Percentiles rank a stretch among this genome's conserved stretches.
These are phyloP conservation scores for Russula olivacea DNA, from an alignment of 768 basidiomycete species.

Conservation along the genomic window DNA sequence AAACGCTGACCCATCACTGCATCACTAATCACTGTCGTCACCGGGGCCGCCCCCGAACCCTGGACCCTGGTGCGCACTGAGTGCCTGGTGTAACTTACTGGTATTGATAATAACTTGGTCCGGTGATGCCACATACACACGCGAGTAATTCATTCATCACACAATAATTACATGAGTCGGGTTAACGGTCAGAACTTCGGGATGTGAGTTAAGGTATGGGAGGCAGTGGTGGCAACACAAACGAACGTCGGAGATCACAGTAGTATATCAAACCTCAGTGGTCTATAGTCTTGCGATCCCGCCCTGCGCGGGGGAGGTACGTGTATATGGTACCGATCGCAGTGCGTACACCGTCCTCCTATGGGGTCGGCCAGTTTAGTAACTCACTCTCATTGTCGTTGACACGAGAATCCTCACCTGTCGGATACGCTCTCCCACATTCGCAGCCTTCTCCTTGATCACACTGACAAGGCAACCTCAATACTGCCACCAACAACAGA, in stretches of 20 bases:
- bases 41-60: not conserved
- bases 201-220: too few relatives aligned
- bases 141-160: too few relatives aligned
- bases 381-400: not conserved
- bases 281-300: slow-evolving; percentile 25
- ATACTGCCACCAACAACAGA: not conserved
- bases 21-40: not conserved
- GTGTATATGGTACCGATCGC: slow-evolving; percentile 52
- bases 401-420: slow-evolving; percentile 27
- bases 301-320: slow-evolving; percentile 41
- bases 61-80: too few relatives aligned
- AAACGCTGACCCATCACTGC: not conserved
- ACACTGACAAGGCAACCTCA: slow-evolving; percentile 31
- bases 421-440: slow-evolving; percentile 41
- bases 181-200: too few relatives aligned
- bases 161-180: too few relatives aligned
- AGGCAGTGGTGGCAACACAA: too few relatives aligned
- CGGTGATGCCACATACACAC: too few relatives aligned
- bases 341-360: slow-evolving; percentile 56
- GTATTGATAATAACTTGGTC: too few relatives aligned
- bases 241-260: too few relatives aligned
- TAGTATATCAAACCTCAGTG: slow-evolving; percentile 1
- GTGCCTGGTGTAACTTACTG: too few relatives aligned
- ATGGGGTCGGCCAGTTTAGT: not conserved
- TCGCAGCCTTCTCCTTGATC: slow-evolving; percentile 57